Evolutionary conservation across 2,329 filamentous ascomycete genomes (phyloP).

Genomic region (Ceratocystis destructans): DNA sequence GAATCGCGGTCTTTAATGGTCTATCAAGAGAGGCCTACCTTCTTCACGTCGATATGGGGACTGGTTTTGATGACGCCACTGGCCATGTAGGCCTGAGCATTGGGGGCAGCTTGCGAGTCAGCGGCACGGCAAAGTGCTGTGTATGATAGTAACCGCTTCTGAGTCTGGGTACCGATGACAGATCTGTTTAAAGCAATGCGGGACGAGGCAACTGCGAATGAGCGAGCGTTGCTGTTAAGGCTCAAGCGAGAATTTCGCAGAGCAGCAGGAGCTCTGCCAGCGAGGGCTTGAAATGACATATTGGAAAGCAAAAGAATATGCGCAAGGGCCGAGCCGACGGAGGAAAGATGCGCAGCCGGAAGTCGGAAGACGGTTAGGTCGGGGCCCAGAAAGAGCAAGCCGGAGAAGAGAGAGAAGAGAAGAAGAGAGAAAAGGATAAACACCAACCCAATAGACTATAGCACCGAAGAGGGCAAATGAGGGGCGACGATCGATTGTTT

Average conservation of each 20-base stretch:
- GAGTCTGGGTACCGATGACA: slow-evolving; percentile 20
- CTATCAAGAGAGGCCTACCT: slow-evolving; percentile 30
- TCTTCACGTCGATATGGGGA: slow-evolving; percentile 79
- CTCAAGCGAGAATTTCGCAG: slow-evolving; percentile 37
- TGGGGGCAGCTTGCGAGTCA: slow-evolving; percentile 55
- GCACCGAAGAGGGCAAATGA: neutral
- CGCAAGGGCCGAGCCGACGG: neutral
- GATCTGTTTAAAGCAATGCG: slow-evolving; percentile 13
- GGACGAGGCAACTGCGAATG: slow-evolving; percentile 11
- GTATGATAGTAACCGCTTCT: slow-evolving; percentile 38
- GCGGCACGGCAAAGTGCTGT: slow-evolving; percentile 31
- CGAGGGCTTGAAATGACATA: slow-evolving; percentile 32
- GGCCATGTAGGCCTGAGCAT: slow-evolving; percentile 74
- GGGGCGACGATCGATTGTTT: neutral
- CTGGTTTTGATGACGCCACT: slow-evolving; percentile 73
- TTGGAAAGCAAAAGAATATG: neutral
- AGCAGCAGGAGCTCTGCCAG: slow-evolving; percentile 44
- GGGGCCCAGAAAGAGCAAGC: neutral
- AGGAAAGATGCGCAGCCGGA: neutral
- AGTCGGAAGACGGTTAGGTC: neutral
- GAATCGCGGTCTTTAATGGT: neutral
- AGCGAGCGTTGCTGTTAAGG: slow-evolving; percentile 11
- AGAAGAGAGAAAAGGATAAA: slow-evolving; percentile 3
- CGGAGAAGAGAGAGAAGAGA: neutral
- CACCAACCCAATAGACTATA: neutral